Conservation (phyloP, 129 eudicot genomes). For the Heracleum sosnowskyi region DNA sequence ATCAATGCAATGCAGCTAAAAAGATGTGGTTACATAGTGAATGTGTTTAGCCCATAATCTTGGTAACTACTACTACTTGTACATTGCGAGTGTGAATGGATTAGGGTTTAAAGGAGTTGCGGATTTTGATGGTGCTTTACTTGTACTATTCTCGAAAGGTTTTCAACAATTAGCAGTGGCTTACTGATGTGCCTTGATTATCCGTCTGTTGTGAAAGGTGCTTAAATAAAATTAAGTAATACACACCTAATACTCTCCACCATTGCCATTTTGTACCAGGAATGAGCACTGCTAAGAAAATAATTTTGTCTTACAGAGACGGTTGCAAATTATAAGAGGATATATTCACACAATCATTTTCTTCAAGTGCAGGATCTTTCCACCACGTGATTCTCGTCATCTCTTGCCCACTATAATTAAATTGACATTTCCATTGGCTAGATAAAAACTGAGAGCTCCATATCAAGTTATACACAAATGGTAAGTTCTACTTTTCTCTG, state of each 20-base stretch:
- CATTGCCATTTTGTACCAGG: background rate
- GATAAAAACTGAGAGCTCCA: background rate
- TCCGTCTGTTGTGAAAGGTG: background rate
- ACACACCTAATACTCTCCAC: background rate
- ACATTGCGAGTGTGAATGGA: background rate
- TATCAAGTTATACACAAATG: constrained; percentile 5
- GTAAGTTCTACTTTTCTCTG: constrained; percentile 5
- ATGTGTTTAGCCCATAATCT: background rate
- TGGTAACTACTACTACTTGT: background rate
- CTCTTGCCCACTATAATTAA: background rate
- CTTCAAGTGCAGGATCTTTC: constrained; percentile 1
- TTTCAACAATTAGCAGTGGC: background rate
- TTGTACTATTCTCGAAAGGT: background rate
- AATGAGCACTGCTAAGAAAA: background rate
- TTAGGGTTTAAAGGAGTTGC: background rate
- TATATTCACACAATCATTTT: background rate
- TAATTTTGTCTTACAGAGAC: background rate
- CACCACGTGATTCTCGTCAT: background rate
- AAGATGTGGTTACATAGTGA: background rate
- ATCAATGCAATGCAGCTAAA: background rate
- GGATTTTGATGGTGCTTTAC: background rate
- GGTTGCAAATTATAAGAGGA: background rate
- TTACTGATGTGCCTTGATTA: background rate
- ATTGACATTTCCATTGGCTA: background rate
- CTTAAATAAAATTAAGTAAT: background rate